These are phyloP conservation scores for Bryopsis sp. DNA, from an alignment of 139 green algal species.

Conservation along the genomic window DNA sequence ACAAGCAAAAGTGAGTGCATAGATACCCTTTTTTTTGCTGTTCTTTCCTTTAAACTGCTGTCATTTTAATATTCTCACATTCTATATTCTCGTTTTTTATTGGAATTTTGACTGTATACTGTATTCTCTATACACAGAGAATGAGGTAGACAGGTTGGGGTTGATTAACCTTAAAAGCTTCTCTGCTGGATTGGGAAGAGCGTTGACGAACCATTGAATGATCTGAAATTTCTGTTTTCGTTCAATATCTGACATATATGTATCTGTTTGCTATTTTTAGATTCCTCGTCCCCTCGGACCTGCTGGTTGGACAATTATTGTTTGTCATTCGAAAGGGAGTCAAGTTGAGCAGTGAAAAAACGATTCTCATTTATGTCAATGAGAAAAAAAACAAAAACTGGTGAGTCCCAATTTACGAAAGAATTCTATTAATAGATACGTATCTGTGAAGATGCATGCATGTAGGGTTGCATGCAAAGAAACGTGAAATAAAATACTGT, in stretches of 20 bases:
- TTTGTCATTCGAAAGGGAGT: slow-evolving; percentile 99
- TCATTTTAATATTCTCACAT: no score
- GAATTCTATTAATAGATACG: no score
- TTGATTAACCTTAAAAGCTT: no score
- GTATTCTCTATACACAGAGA: no score
- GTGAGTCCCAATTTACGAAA: slow-evolving; percentile 39
- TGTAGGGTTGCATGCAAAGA: no score
- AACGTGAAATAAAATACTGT: no score
- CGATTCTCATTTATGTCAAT: slow-evolving; percentile 99
- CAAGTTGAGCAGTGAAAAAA: slow-evolving; percentile 90
- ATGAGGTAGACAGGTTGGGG: not conserved
- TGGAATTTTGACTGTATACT: no score
- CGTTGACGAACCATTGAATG: not conserved
- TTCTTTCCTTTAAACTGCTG: no score
- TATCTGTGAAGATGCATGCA: no score
- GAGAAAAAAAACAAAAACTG: slow-evolving; percentile 89
- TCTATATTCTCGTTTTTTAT: no score
- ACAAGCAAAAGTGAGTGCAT: slow-evolving; percentile 97
- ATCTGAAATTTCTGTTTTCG: not conserved
- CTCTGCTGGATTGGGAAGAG: no score
- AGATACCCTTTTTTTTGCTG: no score
- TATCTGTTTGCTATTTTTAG: slow-evolving; percentile 30
- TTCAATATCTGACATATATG: slow-evolving; percentile 7
- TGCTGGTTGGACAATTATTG: slow-evolving; percentile 98
- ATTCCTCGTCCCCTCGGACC: slow-evolving; percentile 94